Percentiles rank a stretch among this genome's conserved stretches.
Conservation (phyloP, 768 basidiomycete species). For the Fomitopsis pulvina region DNA sequence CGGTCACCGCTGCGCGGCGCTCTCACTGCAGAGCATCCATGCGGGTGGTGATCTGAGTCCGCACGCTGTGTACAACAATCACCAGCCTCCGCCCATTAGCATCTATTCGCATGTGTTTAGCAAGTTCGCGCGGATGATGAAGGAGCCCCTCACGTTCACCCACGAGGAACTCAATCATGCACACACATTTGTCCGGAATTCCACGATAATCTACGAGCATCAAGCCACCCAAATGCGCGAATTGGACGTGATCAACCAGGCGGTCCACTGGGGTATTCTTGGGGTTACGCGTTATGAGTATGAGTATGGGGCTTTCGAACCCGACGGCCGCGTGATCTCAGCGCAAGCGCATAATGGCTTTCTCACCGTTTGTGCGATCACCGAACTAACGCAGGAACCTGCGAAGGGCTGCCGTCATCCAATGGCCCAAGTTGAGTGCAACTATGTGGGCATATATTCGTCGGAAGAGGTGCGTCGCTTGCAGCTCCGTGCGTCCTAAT, state of each 20-base stretch:
- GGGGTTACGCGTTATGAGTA: not conserved
- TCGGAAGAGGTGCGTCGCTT: constrained; percentile 5
- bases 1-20: not conserved
- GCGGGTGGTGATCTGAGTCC: not conserved
- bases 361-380: not conserved
- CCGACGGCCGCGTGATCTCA: not conserved
- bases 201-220: not conserved
- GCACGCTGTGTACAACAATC: constrained; percentile 10
- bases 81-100: constrained; percentile 8
- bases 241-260: not conserved
- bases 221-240: not conserved
- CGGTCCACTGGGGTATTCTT: not conserved
- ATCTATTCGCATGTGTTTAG: constrained; percentile 12
- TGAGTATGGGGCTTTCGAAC: not conserved
- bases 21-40: not conserved
- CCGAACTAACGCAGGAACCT: constrained; percentile 5
- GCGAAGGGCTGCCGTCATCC: constrained; percentile 10
- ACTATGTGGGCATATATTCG: constrained; percentile 6
- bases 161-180: not conserved
- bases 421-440: constrained; percentile 6
- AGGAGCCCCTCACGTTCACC: not conserved
- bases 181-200: not conserved
- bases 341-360: not conserved
- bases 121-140: constrained; percentile 1
- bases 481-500: not conserved